Percentiles rank a stretch among this genome's conserved stretches.
Evolutionary conservation across 73 alveolate genomes (phyloP).

Genomic region (Paraurostyla sp.): DNA sequence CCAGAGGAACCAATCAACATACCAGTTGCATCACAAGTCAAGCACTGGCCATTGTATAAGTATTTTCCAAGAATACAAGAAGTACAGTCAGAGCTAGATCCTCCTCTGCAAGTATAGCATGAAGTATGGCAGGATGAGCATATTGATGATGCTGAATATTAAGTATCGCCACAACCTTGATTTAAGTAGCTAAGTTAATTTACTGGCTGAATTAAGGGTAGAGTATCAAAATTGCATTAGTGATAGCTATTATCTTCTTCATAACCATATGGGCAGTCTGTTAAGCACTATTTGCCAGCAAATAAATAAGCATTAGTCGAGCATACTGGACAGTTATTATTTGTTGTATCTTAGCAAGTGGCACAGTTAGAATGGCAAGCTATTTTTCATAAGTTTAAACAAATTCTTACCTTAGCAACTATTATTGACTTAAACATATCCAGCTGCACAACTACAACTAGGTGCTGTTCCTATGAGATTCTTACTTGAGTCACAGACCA

Average conservation of each 20-base stretch:
- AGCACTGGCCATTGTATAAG: conserved; percentile 4
- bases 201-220: not conserved
- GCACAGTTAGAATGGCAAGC: conserved; percentile 50
- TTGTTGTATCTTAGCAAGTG: conserved; percentile 13
- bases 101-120: conserved; percentile 48
- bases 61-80: conserved; percentile 49
- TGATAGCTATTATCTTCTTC: not conserved
- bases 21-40: conserved; percentile 43
- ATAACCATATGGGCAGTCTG: conserved; percentile 50
- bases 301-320: conserved; percentile 31
- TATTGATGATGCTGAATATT: conserved; percentile 10
- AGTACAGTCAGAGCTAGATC: conserved; percentile 45
- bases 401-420: too few relatives aligned
- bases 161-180: not conserved
- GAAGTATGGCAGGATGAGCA: conserved; percentile 35
- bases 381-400: too few relatives aligned
- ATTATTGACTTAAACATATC: not conserved
- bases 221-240: conserved; percentile 26
- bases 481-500: not conserved
- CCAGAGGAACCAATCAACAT: conserved; percentile 56
- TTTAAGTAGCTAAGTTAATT: not conserved
- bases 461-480: conserved; percentile 39
- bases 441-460: conserved; percentile 47
- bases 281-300: conserved; percentile 18
- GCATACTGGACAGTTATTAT: conserved; percentile 47